Evolutionary conservation across 306 rosid genomes (phyloP).

Genomic region (Macrotyloma uniflorum): DNA sequence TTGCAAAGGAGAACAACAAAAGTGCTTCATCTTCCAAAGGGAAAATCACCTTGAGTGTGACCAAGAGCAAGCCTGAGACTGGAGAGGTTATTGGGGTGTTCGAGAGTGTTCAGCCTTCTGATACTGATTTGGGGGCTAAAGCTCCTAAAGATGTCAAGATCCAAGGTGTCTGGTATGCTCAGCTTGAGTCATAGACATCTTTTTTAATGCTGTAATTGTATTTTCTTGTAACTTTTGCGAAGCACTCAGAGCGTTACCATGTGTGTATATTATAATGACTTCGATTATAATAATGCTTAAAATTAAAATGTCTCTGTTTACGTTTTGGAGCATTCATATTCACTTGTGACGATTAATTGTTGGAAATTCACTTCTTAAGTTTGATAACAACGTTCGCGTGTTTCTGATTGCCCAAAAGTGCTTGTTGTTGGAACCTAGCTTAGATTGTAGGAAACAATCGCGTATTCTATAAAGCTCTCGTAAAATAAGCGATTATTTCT

Average conservation of each 20-base stretch:
- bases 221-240: conserved; percentile 22
- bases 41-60: conserved; percentile 82
- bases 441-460: not conserved
- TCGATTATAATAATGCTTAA: not conserved
- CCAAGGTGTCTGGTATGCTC: conserved; percentile 97
- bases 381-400: not conserved
- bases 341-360: not conserved
- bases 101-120: conserved; percentile 92
- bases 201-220: not conserved
- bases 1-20: conserved; percentile 77
- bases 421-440: not conserved
- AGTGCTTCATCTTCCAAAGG: conserved; percentile 76
- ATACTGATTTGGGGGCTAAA: conserved; percentile 97
- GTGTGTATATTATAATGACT: conserved; percentile 52
- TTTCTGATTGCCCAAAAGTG: not conserved
- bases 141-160: conserved; percentile 92
- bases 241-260: conserved; percentile 43
- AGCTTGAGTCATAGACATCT: conserved; percentile 68
- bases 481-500: not conserved
- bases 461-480: not conserved
- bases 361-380: too few species aligned
- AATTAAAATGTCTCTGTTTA: not conserved
- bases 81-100: conserved; percentile 94
- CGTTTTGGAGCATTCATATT: not conserved
- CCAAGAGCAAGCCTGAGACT: conserved; percentile 82